Evolutionary conservation across 1,284 basidiomycete genomes (phyloP), one percentile per base, ranked within the genome.

Genomic region (Takashimella tepidaria): DNA sequence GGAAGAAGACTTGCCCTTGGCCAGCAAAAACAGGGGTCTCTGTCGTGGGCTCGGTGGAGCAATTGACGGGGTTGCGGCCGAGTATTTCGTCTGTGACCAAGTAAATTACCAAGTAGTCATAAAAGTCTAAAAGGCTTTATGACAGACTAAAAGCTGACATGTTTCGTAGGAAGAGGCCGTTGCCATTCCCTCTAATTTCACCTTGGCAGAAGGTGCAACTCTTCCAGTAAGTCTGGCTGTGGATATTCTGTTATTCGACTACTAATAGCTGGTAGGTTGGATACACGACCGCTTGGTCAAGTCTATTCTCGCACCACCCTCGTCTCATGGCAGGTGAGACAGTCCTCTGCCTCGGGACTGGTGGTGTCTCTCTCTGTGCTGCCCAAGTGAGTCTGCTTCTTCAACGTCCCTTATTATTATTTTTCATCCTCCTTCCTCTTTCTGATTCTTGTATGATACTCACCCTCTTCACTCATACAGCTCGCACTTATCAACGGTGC

Each of bases 301-400:
- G 69, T 12, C 62, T 78, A 8, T 77, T 68, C 56, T 72, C 70
- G 1, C 71, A 77, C 31, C 59, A 70, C 37, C 70, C 72, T 23
- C 51, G 51, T 24, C 60, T 78, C 25, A 63, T 69, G 52, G 61
- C 76, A 0, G 77, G 77, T 10, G 62, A 76, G 54, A 76, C 74
- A 0, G 74, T 77, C 5, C 61, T 78, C 11, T 70, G 73, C 6
- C 63, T 76, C 19, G 77, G 77, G 0, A 78, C 77, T 2, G 77
- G 77, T 16, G 77, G 77, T n/a, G 77, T 78, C 12, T 74, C 72
- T 4, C 62, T 79, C 20, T 74, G 70, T 51, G 74, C 71, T 10
- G 74, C 75, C 45, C 76, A 77, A 57, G 64, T 64, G 47, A 41
- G 62, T 46, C n/a, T n/a, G n/a, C 5, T 20, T 3, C 21, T 13